Base-by-base conservation (phyloP, 1,284 basidiomycete genomes). In the Porogramme epimiltina region DNA sequence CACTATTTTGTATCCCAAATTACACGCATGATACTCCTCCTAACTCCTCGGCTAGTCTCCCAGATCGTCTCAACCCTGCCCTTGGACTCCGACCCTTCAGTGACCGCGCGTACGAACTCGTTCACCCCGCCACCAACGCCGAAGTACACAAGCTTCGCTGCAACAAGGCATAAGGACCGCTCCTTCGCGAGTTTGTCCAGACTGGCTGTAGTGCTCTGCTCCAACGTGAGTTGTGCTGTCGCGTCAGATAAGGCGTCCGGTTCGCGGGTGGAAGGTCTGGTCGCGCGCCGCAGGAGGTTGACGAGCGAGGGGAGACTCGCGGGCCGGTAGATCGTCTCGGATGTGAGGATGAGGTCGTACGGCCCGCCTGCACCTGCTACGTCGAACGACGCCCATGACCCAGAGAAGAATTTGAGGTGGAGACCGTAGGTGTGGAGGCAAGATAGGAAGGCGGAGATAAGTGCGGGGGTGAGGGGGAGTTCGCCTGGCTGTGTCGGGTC, bases 121-220 rank as follows among this genome's bases (percentile, higher is more conserved):
- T 81, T 72, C 9, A 95, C 77, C 0, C 94, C 92, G 0, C 95
- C 95, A 0, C 96, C 96, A 3, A 98, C 95, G 16, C 96, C 96
- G 71, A 98, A 98, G 68, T 99, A 98, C 24, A 98, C 74, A 10
- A 93, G 79, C 71, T 95, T 98, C n/a, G 87, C 87, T 0, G 93
- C 91, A 3, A 93, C 85, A 13, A 95, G 77, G 62, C 87, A 90
- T 9, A 80, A 39, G 56, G 71, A 69, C 31, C 52, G 49, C 19
- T 41, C 52, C 2, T 22, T 23, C 15, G 43, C 43, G 11, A 59
- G 40, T 4, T 2, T 5, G 8, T 42, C 34, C 26, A 55, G 44
- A 13, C 13, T 31, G 28, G 8, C 8, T 31, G 28, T n/a, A 8
- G 28, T 5, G 15, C 11, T 10, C 9, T 13, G 38, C 16, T 47